These are phyloP conservation scores for Fusarium sp. DNA, from an alignment of 2,329 filamentous ascomycete genomes.

Conservation along the genomic window DNA sequence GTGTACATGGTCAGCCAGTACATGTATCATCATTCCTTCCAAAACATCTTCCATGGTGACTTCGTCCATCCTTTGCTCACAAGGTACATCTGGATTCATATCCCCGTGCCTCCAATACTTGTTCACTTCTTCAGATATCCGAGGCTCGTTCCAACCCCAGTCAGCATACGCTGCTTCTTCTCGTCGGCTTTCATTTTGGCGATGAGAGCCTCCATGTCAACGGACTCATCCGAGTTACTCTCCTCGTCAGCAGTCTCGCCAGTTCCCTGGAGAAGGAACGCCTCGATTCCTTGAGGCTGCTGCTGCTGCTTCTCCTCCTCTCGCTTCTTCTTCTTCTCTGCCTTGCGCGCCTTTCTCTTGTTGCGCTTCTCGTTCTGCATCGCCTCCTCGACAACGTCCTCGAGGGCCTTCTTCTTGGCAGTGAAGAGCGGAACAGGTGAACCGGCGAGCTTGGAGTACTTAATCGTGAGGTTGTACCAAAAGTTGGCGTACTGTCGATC, in stretches of 20 bases:
- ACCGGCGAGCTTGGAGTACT: slow-evolving; percentile 31
- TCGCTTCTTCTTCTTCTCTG: slow-evolving; percentile 5
- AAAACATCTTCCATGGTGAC: slow-evolving; percentile 6
- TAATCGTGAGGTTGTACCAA: slow-evolving; percentile 44
- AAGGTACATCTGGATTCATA: slow-evolving; percentile 13
- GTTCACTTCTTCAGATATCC: slow-evolving; percentile 18
- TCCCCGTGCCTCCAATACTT: slow-evolving; percentile 6
- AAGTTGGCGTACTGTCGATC: slow-evolving; percentile 36
- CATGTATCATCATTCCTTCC: slow-evolving; percentile 2
- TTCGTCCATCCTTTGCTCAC: slow-evolving; percentile 16
- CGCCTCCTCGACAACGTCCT: slow-evolving; percentile 37
- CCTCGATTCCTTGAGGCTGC: slow-evolving; percentile 29
- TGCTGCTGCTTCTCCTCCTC: slow-evolving; percentile 5
- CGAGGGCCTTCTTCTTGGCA: slow-evolving; percentile 40
- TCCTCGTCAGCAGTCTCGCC: slow-evolving; percentile 39
- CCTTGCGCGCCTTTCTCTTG: neutral
- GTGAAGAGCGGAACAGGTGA: slow-evolving; percentile 41
- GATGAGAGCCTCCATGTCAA: slow-evolving; percentile 23
- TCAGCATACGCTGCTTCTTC: slow-evolving; percentile 19
- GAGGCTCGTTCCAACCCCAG: slow-evolving; percentile 31
- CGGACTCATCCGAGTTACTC: slow-evolving; percentile 26
- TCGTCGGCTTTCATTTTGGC: slow-evolving; percentile 23
- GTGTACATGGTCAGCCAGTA: neutral
- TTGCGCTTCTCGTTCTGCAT: slow-evolving; percentile 18
- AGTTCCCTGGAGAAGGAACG: slow-evolving; percentile 30